phyloP scores from a whole-genome alignment of 2,329 filamentous ascomycete species.

The Thelonectria blattea region DNA sequence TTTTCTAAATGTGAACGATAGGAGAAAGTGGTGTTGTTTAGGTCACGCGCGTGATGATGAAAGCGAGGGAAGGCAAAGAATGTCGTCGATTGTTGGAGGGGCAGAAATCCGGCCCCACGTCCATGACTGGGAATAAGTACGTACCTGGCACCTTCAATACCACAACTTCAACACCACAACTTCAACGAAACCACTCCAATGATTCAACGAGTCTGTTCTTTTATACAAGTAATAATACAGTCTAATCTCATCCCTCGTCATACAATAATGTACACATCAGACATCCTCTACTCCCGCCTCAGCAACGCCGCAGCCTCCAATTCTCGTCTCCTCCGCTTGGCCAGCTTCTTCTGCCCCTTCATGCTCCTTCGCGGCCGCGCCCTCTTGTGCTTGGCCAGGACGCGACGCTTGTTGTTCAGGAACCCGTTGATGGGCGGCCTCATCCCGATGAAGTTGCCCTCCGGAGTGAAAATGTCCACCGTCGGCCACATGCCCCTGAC shows the following conservation, averaged over 20 bases:
- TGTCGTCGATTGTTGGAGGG: conserved; percentile 22
- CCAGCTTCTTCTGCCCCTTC: conserved; percentile 62
- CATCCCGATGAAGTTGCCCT: conserved; percentile 77
- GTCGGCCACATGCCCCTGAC: conserved; percentile 59
- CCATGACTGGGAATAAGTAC: conserved; percentile 13
- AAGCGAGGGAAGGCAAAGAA: conserved; percentile 6
- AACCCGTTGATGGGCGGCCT: conserved; percentile 75
- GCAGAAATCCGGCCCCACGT: conserved; percentile 17
- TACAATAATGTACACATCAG: neutral
- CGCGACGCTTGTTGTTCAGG: conserved; percentile 63
- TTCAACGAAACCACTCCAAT: neutral
- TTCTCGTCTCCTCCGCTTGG: conserved; percentile 39
- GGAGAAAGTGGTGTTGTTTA: neutral
- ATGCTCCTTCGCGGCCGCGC: conserved; percentile 71
- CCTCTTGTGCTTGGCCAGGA: conserved; percentile 55
- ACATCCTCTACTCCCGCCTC: neutral
- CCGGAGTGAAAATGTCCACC: conserved; percentile 84
- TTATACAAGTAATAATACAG: conserved; percentile 14
- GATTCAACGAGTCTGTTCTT: conserved; percentile 2
- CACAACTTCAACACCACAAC: too few species aligned
- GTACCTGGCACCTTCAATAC: too few species aligned
- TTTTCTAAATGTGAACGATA: neutral
- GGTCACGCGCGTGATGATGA: conserved; percentile 15
- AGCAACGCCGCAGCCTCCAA: too few species aligned
- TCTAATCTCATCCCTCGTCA: conserved; percentile 1